A percentile compares a stretch with the other conserved stretches of the same genome.
These are phyloP conservation scores for Viola pubescens DNA, from an alignment of 441 rosid species.

Conservation along the genomic window DNA sequence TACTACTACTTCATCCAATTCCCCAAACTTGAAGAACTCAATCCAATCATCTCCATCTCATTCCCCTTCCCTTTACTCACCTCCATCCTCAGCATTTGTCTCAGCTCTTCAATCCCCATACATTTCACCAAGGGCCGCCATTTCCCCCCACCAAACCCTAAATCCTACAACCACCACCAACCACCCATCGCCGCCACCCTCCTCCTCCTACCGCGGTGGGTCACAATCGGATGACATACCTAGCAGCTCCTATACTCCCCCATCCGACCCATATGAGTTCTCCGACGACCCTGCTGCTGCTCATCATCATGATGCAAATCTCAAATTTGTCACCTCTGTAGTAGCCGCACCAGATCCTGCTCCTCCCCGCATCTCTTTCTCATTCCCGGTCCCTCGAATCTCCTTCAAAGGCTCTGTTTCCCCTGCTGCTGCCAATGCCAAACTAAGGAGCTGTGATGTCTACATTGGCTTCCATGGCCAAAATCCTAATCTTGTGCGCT, in stretches of 20 bases:
- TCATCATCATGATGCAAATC: slow-evolving; percentile 31
- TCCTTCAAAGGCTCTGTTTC: slow-evolving; percentile 70
- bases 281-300: slow-evolving; percentile 48
- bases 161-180: slow-evolving; percentile 1
- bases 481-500: slow-evolving; percentile 64
- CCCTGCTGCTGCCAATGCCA: slow-evolving; percentile 52
- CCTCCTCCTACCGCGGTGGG: slow-evolving; percentile 28
- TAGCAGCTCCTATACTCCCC: slow-evolving; percentile 84
- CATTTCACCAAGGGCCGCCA: slow-evolving; percentile 74
- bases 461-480: slow-evolving; percentile 82
- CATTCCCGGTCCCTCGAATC: slow-evolving; percentile 79
- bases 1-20: slow-evolving; percentile 19
- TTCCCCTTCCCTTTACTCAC: slow-evolving; percentile 77
- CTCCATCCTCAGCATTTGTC: slow-evolving; percentile 93
- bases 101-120: slow-evolving; percentile 93
- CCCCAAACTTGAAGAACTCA: slow-evolving; percentile 37
- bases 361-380: slow-evolving; percentile 69
- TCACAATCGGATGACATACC: slow-evolving; percentile 74
- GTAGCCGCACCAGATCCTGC: slow-evolving; percentile 43
- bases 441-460: slow-evolving; percentile 85
- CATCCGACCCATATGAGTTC: slow-evolving; percentile 69
- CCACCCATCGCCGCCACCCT: slow-evolving; percentile 29
- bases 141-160: slow-evolving; percentile 24
- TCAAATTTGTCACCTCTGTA: slow-evolving; percentile 52
- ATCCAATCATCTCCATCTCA: slow-evolving; percentile 40